Evolutionary conservation across 2,329 filamentous ascomycete species (phyloP), one percentile per base, ranked within the genome.

Genomic region (Kalaharituber pfeilii): DNA sequence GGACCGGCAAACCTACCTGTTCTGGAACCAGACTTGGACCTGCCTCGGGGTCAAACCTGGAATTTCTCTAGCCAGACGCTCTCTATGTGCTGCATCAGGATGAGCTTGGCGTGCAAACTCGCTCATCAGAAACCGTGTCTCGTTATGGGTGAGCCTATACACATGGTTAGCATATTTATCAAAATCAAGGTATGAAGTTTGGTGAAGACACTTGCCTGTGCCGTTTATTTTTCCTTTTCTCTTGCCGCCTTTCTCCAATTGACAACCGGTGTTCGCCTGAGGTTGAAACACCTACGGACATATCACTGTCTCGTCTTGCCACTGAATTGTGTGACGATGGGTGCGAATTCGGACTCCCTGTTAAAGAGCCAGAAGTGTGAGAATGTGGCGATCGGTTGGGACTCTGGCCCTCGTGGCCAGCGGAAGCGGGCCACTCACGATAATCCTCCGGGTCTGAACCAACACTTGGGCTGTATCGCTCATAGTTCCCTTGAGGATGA

Each of bases 11-110:
- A 65, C 75, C 63, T 76, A 94, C 88, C 88, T 79, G 69, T 96
- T 96, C 69, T 96, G 88, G 69, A 96, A 96, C 89, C 88, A 96
- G 50, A 96, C 88, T 68, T 96, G 88, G 24, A 96, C 89, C 67
- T 96, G 88, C 57, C 88, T 79, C 33, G 88, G 86, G 64, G 85
- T 94, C 50, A 96, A 71, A 0, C 88, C 89, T 28, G 89, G 88
- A 47, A 96, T 95, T 67, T 95, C 86, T 59, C 83, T 75, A 3
- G 88, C 89, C 33, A 96, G 73, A 49, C 86, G 77, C 67, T 94
- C 88, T 59, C 88, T 77, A 67, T 94, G 87, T 49, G 85, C 84
- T 39, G 88, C 88, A 69, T 96, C 88, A 6, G 88, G 88, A 66
- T 95, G 88, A 24, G 88, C 86, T 66, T 96, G 87, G 63, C 91